Evolutionary conservation across 73 alveolate genomes (phyloP).

Genomic region (Paramecium pentaurelia): DNA sequence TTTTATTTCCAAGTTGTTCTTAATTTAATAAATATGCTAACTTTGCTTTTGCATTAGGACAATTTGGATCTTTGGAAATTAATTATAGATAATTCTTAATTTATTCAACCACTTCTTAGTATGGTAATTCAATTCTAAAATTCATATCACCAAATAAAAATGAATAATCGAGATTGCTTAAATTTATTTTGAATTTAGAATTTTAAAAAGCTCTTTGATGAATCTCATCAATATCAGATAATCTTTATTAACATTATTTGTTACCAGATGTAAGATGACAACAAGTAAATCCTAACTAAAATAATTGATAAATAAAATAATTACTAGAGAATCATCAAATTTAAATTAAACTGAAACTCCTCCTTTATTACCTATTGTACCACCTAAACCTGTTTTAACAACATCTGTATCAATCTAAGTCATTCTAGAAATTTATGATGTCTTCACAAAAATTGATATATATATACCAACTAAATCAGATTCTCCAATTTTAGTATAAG

Average conservation of each 20-base stretch:
- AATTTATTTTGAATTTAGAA: constrained; percentile 54
- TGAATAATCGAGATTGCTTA: constrained; percentile 80
- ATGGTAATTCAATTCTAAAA: constrained; percentile 80
- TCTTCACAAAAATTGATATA: constrained; percentile 67
- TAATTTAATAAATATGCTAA: constrained; percentile 60
- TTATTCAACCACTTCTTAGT: constrained; percentile 64
- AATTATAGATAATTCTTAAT: constrained; percentile 49
- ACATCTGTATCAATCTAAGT: constrained; percentile 65
- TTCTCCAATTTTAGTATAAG: constrained; percentile 66
- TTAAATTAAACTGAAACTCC: constrained; percentile 81
- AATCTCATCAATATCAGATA: constrained; percentile 80
- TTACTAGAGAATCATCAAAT: constrained; percentile 69
- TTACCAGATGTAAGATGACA: constrained; percentile 89
- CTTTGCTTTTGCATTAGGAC: constrained; percentile 39
- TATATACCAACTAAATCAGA: constrained; percentile 77
- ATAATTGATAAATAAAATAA: constrained; percentile 54
- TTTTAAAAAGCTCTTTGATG: constrained; percentile 72
- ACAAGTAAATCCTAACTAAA: constrained; percentile 62
- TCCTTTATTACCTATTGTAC: constrained; percentile 94
- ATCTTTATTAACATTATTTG: constrained; percentile 75
- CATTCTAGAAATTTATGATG: constrained; percentile 56
- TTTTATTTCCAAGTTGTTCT: constrained; percentile 75
- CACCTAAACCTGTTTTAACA: constrained; percentile 90
- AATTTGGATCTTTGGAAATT: not conserved
- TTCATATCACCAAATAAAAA: constrained; percentile 92